phyloP scores from a whole-genome alignment of 192 early-diverging fungal species.

The Coemansia nantahalensis region DNA sequence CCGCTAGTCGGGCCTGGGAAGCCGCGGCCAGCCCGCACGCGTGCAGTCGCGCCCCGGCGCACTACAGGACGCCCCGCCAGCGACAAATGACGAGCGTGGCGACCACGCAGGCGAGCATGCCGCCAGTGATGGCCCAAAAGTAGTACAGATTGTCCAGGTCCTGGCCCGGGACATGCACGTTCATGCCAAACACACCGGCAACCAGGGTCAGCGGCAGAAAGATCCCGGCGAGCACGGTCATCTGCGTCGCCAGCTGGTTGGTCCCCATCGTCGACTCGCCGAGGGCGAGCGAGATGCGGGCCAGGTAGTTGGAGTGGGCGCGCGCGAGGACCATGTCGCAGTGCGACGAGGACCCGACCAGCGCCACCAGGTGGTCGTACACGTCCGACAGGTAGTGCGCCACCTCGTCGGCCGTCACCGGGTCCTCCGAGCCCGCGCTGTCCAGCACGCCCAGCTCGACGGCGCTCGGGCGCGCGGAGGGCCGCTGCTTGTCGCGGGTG shows the following conservation, averaged over 20 bases:
- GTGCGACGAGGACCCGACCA: constrained; percentile 65
- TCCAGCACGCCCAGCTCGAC: constrained; percentile 13
- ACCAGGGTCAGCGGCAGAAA: constrained; percentile 87
- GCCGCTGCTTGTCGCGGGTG: constrained; percentile 6
- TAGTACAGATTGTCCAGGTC: constrained; percentile 17
- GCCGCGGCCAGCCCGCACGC: no score
- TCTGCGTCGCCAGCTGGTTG: constrained; percentile 75
- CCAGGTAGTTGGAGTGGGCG: constrained; percentile 71
- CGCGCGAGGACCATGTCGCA: constrained; percentile 69
- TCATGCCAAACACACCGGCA: constrained; percentile 69
- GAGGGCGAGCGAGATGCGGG: constrained; percentile 64
- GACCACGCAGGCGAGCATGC: no score
- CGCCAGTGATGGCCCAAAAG: constrained; percentile 34
- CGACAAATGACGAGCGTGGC: no score
- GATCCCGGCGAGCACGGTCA: constrained; percentile 84
- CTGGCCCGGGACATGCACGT: constrained; percentile 47
- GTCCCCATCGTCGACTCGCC: constrained; percentile 72
- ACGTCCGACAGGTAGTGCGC: constrained; percentile 72
- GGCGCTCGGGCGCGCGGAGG: constrained; percentile 21
- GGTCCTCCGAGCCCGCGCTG: constrained; percentile 1
- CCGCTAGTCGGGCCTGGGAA: no score
- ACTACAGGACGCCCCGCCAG: no score
- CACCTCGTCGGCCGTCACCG: constrained; percentile 52
- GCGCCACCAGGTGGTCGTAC: constrained; percentile 71
- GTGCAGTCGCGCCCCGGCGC: no score